These are phyloP conservation scores for Penicillium sp. DNA, from an alignment of 2,329 filamentous ascomycete species.

Conservation along the genomic window DNA sequence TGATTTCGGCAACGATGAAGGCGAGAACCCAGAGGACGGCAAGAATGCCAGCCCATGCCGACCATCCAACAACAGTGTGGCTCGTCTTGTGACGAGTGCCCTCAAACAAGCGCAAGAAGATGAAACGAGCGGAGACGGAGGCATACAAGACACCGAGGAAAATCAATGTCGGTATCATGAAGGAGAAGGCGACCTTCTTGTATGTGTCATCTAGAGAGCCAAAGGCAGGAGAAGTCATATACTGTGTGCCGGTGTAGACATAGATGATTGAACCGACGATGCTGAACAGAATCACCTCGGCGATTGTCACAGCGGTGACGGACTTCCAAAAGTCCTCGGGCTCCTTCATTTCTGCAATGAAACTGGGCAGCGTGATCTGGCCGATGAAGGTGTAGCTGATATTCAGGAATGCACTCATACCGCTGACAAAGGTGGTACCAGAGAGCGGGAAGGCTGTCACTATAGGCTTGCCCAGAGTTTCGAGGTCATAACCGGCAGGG, in stretches of 20 bases:
- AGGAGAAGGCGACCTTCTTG: constrained; percentile 86
- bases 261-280: constrained; percentile 78
- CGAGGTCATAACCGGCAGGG: constrained; percentile 61
- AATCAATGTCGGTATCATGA: constrained; percentile 93
- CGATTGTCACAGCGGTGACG: constrained; percentile 83
- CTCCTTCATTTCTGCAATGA: constrained; percentile 89
- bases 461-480: constrained; percentile 58
- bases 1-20: constrained; percentile 88
- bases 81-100: constrained; percentile 73
- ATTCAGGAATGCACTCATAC: constrained; percentile 86
- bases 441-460: constrained; percentile 65
- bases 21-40: constrained; percentile 67
- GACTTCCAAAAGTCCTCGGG: constrained; percentile 86
- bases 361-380: constrained; percentile 88
- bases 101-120: constrained; percentile 86
- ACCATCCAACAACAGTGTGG: constrained; percentile 80
- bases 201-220: constrained; percentile 71
- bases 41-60: constrained; percentile 70
- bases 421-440: constrained; percentile 74
- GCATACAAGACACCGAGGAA: constrained; percentile 90
- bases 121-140: constrained; percentile 81
- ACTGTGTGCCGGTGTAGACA: constrained; percentile 82
- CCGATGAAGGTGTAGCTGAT: constrained; percentile 96
- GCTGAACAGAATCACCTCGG: constrained; percentile 81
- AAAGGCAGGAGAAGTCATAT: constrained; percentile 83